Base-by-base conservation (phyloP, 441 rosid species). In the Mallotus japonicus region DNA sequence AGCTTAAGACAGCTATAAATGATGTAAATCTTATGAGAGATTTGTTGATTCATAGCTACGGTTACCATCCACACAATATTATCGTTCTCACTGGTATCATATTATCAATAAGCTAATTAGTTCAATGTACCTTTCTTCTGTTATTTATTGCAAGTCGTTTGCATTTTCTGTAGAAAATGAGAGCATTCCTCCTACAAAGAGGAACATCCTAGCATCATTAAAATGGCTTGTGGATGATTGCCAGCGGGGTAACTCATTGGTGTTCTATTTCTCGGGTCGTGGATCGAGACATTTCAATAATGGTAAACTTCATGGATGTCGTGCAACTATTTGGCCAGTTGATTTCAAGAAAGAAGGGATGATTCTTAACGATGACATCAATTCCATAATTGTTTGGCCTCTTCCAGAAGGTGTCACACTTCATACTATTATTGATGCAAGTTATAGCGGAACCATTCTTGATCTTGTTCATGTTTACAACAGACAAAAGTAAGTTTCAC, bases 371-470 rank as follows among this genome's bases (percentile, higher is more conserved):
- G 82, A 85, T 62, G 77, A 87, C 9, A 84, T 88, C 5, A 81
- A 88, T 68, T 58, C 81, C 16, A 56, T 63, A 62, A 80, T 88
- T n/a, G 90, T 88, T 20, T 49, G 70, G 75, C 90, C 90, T 4
- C 83, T 88, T 8, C 53, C 28, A 1, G 1, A 67, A 12, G 90
- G 88, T 16, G 89, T 83, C 62, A 85, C 79, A 24, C 92, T 87
- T 69, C 90, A 88, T 57, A 84, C 90, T 51, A 79, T 88, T 49
- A 76, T 88, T 22, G 92, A 88, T 78, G 84, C 90, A 75, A 85
- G 89, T 64, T 89, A 88, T 44, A 86, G 92, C 32, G 92, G 90
- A 62, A 88, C 90, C n/a, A 70, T 86, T 13, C 88, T 87, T 40
- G 88, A 88, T 76, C 85, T 88, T 24, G 71, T 77, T 6, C 34